phyloP scores from a whole-genome alignment of 1,139 yeast species.

The Wickerhamomyces sp. region DNA sequence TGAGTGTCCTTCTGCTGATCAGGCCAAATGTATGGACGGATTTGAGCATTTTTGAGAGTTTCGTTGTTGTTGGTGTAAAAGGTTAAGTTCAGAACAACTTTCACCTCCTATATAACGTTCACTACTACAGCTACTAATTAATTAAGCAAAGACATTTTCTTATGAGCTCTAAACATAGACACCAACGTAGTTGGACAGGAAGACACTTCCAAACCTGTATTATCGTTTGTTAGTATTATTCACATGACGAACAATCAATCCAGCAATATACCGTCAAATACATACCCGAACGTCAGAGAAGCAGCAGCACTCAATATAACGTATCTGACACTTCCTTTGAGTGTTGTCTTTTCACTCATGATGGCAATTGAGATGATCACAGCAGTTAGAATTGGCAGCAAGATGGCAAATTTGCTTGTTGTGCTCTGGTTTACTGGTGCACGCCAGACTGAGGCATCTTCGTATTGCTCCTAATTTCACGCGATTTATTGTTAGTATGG shows the following conservation, averaged over 20 bases:
- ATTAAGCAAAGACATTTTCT: not conserved
- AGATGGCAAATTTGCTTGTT: slow-evolving; percentile 1
- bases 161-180: slow-evolving; percentile 28
- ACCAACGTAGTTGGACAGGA: slow-evolving; percentile 32
- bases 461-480: not conserved
- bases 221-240: slow-evolving; percentile 2
- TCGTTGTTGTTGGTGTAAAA: too few species aligned
- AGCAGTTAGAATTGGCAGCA: slow-evolving; percentile 1
- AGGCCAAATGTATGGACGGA: not conserved
- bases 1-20: not conserved
- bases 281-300: slow-evolving; percentile 29
- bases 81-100: too few species aligned
- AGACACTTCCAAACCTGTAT: slow-evolving; percentile 30
- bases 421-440: slow-evolving; percentile 2
- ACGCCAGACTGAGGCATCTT: slow-evolving; percentile 1
- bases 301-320: slow-evolving; percentile 24
- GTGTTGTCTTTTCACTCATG: slow-evolving; percentile 19
- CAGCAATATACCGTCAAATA: not conserved
- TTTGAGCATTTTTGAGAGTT: not conserved
- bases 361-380: slow-evolving; percentile 5
- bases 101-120: too few species aligned
- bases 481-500: not conserved
- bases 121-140: not conserved
- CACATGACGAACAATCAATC: not conserved
- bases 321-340: slow-evolving; percentile 18